These are phyloP conservation scores for Brettanomyces bruxellensis DNA, from an alignment of 805 yeast species.

Conservation along the genomic window DNA sequence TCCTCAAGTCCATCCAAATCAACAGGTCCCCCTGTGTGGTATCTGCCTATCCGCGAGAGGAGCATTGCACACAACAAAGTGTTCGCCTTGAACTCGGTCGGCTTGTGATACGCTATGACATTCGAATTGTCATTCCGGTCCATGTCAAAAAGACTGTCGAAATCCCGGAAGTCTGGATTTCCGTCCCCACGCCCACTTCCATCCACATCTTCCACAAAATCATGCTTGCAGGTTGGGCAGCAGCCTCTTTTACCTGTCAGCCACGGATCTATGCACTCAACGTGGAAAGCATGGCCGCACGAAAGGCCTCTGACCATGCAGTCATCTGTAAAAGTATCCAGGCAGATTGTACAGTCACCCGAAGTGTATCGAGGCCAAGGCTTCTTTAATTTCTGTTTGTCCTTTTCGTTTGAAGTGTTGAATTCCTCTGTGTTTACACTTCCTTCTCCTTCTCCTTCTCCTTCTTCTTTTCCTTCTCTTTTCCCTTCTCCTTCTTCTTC, in stretches of 20 bases:
- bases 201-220: slow-evolving; percentile 21
- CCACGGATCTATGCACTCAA: slow-evolving; percentile 79
- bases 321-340: slow-evolving; percentile 53
- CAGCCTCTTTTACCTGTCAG: slow-evolving; percentile 63
- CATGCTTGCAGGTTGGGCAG: slow-evolving; percentile 78
- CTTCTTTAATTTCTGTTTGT: background rate
- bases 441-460: slow-evolving; percentile 18
- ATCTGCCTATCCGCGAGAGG: slow-evolving; percentile 5
- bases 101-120: background rate
- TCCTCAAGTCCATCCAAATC: background rate
- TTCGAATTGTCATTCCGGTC: background rate
- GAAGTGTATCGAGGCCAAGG: slow-evolving; percentile 38
- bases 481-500: slow-evolving; percentile 11
- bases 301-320: slow-evolving; percentile 63
- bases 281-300: slow-evolving; percentile 80
- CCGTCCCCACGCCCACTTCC: slow-evolving; percentile 5
- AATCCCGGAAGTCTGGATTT: slow-evolving; percentile 17
- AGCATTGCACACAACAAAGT: slow-evolving; percentile 10
- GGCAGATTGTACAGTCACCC: slow-evolving; percentile 72
- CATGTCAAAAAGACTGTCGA: slow-evolving; percentile 9
- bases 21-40: slow-evolving; percentile 2
- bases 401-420: no score
- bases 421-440: background rate
- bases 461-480: slow-evolving; percentile 23
- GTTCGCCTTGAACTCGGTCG: slow-evolving; percentile 5